phyloP scores from a whole-genome alignment of 805 yeast genomes.

The Saturnispora zaruensis region DNA sequence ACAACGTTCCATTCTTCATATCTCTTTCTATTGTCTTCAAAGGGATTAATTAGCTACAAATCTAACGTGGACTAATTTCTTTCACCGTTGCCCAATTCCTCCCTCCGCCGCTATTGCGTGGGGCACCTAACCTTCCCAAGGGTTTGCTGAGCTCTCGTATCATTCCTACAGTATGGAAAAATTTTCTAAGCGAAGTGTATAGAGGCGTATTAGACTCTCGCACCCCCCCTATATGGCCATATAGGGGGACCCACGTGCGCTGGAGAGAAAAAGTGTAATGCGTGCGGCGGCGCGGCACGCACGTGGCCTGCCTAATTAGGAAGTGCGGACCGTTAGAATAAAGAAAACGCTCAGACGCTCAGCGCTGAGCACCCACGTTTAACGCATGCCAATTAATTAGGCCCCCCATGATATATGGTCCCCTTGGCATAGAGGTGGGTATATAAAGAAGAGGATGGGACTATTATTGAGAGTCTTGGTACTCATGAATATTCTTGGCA shows the following conservation, averaged over 20 bases:
- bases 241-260: not conserved
- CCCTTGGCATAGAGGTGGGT: not conserved
- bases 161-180: no score
- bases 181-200: not conserved
- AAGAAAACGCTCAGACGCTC: not conserved
- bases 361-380: constrained; percentile 1
- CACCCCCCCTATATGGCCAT: not conserved
- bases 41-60: no score
- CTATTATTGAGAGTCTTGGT: not conserved
- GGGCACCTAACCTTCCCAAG: not conserved
- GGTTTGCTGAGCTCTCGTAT: not conserved
- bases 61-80: not conserved
- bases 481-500: not conserved
- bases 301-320: not conserved
- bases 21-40: no score
- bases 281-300: constrained; percentile 1
- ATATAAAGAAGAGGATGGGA: not conserved
- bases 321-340: not conserved
- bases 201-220: not conserved
- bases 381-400: not conserved
- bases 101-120: not conserved
- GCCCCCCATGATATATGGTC: not conserved
- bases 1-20: no score
- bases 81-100: not conserved
- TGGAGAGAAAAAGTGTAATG: no score